Conservation (phyloP, 2,329 filamentous ascomycete genomes). For the Cryphonectria naterciae region DNA sequence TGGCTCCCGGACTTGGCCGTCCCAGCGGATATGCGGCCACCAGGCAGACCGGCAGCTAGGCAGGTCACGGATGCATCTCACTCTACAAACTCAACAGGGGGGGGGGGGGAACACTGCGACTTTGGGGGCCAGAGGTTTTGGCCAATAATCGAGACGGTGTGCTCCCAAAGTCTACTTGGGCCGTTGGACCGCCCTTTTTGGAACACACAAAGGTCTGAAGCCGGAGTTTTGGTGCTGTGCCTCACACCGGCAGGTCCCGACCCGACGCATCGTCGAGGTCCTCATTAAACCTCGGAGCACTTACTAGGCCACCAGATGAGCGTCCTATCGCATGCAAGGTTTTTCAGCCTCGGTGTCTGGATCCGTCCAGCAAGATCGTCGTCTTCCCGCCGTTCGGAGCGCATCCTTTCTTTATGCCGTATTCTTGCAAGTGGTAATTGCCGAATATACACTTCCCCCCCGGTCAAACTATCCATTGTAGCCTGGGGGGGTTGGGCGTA, state of each 20-base stretch:
- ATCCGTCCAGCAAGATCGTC: not conserved
- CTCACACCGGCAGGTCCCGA: slow-evolving; percentile 13
- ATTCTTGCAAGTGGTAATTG: not conserved
- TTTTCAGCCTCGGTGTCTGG: not conserved
- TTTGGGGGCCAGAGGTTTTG: not conserved
- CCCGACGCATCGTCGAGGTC: not conserved
- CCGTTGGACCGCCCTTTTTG: not conserved
- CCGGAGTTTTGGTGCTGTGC: slow-evolving; percentile 6
- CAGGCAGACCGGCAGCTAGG: not conserved
- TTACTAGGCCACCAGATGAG: slow-evolving; percentile 1
- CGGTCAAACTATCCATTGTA: not conserved
- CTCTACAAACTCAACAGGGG: not conserved
- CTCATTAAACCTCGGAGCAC: slow-evolving; percentile 6
- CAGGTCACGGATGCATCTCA: not conserved
- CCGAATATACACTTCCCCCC: not conserved
- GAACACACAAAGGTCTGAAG: not conserved
- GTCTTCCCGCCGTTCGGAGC: slow-evolving; percentile 6
- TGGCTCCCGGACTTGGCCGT: slow-evolving; percentile 4
- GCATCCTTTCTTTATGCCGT: not conserved
- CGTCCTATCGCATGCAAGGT: slow-evolving; percentile 3
- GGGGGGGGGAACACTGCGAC: no score
- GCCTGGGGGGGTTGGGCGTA: slow-evolving; percentile 8
- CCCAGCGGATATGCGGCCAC: slow-evolving; percentile 4
- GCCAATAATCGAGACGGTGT: not conserved
- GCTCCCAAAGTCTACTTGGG: not conserved